A percentile compares a stretch with the other conserved stretches of the same genome.
These are phyloP conservation scores for Pichia sp. DNA, from an alignment of 1,139 yeast genomes.

Conservation along the genomic window DNA sequence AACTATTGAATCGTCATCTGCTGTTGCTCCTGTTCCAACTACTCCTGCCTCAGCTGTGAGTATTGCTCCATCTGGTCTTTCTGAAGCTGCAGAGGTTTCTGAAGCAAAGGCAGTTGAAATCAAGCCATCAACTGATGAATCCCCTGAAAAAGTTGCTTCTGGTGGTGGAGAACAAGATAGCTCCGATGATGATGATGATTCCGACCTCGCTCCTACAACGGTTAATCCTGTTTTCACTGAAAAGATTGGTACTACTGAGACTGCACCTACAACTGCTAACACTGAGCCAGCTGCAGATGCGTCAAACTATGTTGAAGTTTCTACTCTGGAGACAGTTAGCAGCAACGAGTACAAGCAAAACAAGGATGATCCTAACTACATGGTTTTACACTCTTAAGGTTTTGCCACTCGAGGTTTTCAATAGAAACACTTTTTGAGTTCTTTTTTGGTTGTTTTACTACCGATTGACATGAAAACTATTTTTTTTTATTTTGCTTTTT, in stretches of 20 bases:
- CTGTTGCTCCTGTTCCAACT: background rate
- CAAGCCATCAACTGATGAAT: slow-evolving; percentile 6
- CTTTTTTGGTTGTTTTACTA: slow-evolving; percentile 1
- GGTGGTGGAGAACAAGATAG: background rate
- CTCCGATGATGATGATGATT: slow-evolving; percentile 15
- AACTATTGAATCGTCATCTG: background rate
- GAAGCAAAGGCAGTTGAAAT: slow-evolving; percentile 13
- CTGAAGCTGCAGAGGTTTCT: slow-evolving; percentile 11
- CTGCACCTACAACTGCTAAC: slow-evolving; percentile 8
- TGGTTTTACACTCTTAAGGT: slow-evolving; percentile 39
- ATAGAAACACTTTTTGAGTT: slow-evolving; percentile 1
- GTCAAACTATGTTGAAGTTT: slow-evolving; percentile 32
- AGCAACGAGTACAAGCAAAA: slow-evolving; percentile 45
- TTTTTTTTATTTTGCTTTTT: background rate
- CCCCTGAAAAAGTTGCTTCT: slow-evolving; percentile 4
- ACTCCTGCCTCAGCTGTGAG: slow-evolving; percentile 3
- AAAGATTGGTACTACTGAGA: slow-evolving; percentile 12
- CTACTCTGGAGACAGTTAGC: slow-evolving; percentile 50
- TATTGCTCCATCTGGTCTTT: slow-evolving; percentile 3
- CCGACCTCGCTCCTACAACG: slow-evolving; percentile 13
- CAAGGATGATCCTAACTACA: slow-evolving; percentile 46
- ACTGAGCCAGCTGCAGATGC: slow-evolving; percentile 5
- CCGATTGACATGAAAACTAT: background rate
- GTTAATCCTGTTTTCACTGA: slow-evolving; percentile 21
- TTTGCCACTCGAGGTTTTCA: background rate